Conservation (phyloP, 1,284 basidiomycete genomes). For the Pseudozyma thailandica region DNA sequence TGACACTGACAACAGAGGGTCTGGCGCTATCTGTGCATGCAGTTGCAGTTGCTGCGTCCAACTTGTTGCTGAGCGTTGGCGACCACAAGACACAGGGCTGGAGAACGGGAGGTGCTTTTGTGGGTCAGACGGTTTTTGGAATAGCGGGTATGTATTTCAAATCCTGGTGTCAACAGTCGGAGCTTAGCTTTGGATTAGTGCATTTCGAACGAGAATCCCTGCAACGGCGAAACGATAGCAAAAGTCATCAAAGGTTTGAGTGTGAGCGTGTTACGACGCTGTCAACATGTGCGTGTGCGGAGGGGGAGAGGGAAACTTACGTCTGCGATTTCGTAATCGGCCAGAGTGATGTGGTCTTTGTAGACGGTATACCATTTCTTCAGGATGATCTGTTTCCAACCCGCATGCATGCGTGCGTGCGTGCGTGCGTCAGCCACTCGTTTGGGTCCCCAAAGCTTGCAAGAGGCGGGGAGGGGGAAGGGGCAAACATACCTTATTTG, state of each 20-base stretch:
- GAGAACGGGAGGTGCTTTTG: too few species aligned
- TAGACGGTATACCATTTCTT: constrained; percentile 83
- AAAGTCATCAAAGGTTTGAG: neutral
- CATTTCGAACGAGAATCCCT: constrained; percentile 50
- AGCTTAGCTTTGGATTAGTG: constrained; percentile 13
- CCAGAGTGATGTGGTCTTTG: constrained; percentile 80
- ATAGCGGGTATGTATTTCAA: neutral
- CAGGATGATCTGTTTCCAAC: constrained; percentile 77
- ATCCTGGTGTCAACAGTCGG: neutral
- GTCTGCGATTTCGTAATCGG: constrained; percentile 79
- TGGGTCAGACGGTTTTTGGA: neutral
- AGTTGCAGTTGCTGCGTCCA: too few species aligned
- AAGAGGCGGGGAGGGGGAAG: neutral
- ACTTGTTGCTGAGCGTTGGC: neutral
- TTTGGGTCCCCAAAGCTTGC: neutral
- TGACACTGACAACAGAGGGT: too few species aligned
- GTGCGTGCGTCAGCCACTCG: neutral
- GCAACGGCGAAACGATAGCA: neutral
- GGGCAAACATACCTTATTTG: constrained; percentile 66
- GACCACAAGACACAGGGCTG: too few species aligned
- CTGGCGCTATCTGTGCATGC: too few species aligned
- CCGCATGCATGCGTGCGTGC: too few species aligned
- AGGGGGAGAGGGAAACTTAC: constrained; percentile 12
- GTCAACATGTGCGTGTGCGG: too few species aligned
- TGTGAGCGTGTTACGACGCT: too few species aligned